These are phyloP conservation scores for Pachysandra terminalis DNA, from an alignment of 164 flowering plant species.

Conservation along the genomic window DNA sequence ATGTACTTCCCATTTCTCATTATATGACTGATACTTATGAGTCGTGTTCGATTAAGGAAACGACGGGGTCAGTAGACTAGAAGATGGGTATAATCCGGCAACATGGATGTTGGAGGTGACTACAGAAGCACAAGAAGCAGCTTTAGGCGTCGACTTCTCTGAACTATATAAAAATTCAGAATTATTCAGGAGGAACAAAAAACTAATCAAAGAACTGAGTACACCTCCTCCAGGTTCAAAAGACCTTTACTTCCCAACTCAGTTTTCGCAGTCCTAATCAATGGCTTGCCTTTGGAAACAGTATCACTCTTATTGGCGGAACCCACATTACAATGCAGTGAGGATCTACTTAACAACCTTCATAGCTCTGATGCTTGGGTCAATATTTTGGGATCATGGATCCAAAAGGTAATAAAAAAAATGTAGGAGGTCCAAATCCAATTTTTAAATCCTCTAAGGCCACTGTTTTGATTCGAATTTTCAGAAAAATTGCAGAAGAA, in stretches of 20 bases:
- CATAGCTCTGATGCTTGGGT: constrained; percentile 43
- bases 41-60: constrained; percentile 2
- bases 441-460: neutral
- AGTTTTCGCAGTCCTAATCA: constrained; percentile 48
- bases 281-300: constrained; percentile 73
- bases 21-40: neutral
- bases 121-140: constrained; percentile 26
- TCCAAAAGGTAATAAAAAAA: constrained; percentile 28
- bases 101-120: constrained; percentile 50
- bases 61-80: constrained; percentile 33
- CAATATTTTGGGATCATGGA: constrained; percentile 56
- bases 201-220: constrained; percentile 27
- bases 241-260: constrained; percentile 43
- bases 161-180: constrained; percentile 33
- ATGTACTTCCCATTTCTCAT: neutral
- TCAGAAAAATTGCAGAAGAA: constrained; percentile 15
- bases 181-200: constrained; percentile 40
- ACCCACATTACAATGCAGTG: constrained; percentile 51
- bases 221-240: constrained; percentile 33
- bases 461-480: neutral
- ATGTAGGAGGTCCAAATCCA: neutral
- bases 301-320: constrained; percentile 66
- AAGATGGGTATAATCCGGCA: constrained; percentile 44
- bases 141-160: constrained; percentile 33
- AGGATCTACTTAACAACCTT: constrained; percentile 40